Conservation (phyloP, 176 grass and related monocot species). For the Phoenix dactylifera region DNA sequence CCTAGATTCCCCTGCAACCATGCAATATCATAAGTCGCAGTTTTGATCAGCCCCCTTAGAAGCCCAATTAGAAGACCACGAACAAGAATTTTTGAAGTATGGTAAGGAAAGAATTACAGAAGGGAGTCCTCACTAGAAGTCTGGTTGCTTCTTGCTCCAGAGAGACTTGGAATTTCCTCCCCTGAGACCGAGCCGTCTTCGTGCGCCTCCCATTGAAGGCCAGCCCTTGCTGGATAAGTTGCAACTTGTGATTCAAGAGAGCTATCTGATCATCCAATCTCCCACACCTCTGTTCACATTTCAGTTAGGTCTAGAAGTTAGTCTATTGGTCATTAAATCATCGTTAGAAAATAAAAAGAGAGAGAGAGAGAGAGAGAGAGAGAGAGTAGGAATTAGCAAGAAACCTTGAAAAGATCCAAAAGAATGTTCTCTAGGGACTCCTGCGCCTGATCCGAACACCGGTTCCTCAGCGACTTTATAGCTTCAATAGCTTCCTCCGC, state of each 20-base stretch:
- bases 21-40: no score
- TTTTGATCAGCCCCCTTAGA: no score
- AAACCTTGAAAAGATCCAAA: constrained; percentile 89
- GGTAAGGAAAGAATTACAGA: background rate
- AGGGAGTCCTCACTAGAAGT: constrained; percentile 54
- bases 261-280: constrained; percentile 83
- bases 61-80: no score
- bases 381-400: background rate
- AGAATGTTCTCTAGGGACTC: constrained; percentile 98
- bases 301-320: no score
- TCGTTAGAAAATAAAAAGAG: no score
- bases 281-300: constrained; percentile 52
- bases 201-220: constrained; percentile 97
- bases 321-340: no score
- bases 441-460: constrained; percentile 88
- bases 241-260: constrained; percentile 79
- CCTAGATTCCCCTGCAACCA: constrained; percentile 72
- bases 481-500: constrained; percentile 96
- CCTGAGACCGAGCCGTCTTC: constrained; percentile 87
- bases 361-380: no score
- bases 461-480: constrained; percentile 84
- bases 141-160: constrained; percentile 89
- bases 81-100: no score
- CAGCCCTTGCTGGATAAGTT: constrained; percentile 59
- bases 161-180: constrained; percentile 93